These are phyloP conservation scores for Lactifluus piperatus DNA, from an alignment of 768 basidiomycete species.

Conservation along the genomic window DNA sequence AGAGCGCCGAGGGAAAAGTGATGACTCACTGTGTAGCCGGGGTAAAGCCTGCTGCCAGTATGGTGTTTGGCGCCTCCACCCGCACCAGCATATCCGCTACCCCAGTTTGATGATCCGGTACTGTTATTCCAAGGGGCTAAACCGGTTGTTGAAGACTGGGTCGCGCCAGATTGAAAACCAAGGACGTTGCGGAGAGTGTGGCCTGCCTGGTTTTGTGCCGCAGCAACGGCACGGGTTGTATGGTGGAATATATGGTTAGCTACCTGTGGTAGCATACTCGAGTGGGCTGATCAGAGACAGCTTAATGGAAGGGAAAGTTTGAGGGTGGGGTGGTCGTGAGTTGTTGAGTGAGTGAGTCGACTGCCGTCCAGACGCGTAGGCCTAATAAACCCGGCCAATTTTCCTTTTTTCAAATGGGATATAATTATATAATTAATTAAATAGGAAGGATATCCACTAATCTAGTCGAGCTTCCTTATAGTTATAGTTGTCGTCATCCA, in stretches of 20 bases:
- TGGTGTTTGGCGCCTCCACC: slow-evolving; percentile 61
- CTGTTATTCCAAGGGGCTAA: slow-evolving; percentile 34
- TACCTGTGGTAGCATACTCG: slow-evolving; percentile 71
- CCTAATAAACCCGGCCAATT: background rate
- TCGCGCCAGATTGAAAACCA: slow-evolving; percentile 50
- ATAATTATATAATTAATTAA: background rate
- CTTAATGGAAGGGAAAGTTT: background rate
- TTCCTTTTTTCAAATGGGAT: background rate
- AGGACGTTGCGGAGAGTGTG: slow-evolving; percentile 71
- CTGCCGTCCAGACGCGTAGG: slow-evolving; percentile 8
- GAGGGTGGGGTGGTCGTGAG: background rate
- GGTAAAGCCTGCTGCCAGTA: slow-evolving; percentile 62
- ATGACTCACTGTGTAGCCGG: slow-evolving; percentile 52
- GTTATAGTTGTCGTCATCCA: slow-evolving; percentile 15
- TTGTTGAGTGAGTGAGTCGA: background rate
- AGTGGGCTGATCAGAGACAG: slow-evolving; percentile 2
- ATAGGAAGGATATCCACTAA: background rate
- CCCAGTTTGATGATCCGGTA: slow-evolving; percentile 44
- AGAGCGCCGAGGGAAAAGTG: background rate
- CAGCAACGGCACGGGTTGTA: slow-evolving; percentile 66
- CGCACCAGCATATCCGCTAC: slow-evolving; percentile 51
- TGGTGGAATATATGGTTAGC: slow-evolving; percentile 70
- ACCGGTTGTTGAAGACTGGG: slow-evolving; percentile 31
- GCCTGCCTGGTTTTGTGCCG: slow-evolving; percentile 61
- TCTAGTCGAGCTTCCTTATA: slow-evolving; percentile 16